phyloP scores from a whole-genome alignment of 345 rosid species.

The Viola odorata region DNA sequence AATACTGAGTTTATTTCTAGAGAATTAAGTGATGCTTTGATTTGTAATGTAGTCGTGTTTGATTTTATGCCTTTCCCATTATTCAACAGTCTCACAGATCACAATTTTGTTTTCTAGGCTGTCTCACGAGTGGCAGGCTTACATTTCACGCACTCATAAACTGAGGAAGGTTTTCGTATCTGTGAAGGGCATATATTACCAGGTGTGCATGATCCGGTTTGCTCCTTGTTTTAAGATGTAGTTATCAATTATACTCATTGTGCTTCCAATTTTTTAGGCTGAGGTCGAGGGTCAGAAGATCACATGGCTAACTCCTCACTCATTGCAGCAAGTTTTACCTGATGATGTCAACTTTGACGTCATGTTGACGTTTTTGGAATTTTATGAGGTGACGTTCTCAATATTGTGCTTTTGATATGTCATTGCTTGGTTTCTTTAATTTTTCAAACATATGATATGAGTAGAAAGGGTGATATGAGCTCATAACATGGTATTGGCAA shows the following conservation, averaged over 20 bases:
- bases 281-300: constrained; percentile 93
- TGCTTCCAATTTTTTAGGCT: constrained; percentile 47
- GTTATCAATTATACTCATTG: constrained; percentile 1
- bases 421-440: not conserved
- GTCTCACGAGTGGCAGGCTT: constrained; percentile 98
- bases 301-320: constrained; percentile 94
- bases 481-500: not conserved
- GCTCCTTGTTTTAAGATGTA: not conserved
- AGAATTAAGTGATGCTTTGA: not conserved
- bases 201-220: constrained; percentile 37
- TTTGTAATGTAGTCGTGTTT: not conserved
- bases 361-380: constrained; percentile 82
- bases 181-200: constrained; percentile 94
- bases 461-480: too few species aligned
- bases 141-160: constrained; percentile 66
- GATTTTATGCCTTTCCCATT: constrained; percentile 1
- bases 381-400: constrained; percentile 62
- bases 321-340: constrained; percentile 84
- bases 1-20: not conserved
- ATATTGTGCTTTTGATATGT: not conserved
- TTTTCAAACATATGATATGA: not conserved
- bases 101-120: constrained; percentile 39
- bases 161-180: constrained; percentile 80
- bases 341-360: constrained; percentile 85
- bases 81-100: too few species aligned